phyloP scores from a whole-genome alignment of 345 rosid species.

The Barbarea vulgaris region DNA sequence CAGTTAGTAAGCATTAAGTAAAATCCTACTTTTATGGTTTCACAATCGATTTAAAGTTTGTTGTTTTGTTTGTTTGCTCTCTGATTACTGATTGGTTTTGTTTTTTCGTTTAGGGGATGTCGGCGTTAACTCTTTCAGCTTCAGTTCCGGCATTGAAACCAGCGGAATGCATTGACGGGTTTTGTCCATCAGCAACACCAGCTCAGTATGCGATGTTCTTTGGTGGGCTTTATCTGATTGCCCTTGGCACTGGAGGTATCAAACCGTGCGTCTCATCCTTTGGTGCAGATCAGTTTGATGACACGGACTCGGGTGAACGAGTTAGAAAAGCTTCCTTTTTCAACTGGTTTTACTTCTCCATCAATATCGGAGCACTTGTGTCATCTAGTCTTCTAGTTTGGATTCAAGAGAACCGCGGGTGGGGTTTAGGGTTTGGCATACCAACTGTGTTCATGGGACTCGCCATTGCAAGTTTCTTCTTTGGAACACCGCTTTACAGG shows the following conservation, averaged over 20 bases:
- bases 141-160: slow-evolving; percentile 72
- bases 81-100: background rate
- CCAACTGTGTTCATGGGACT: slow-evolving; percentile 91
- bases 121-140: slow-evolving; percentile 83
- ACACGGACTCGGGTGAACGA: slow-evolving; percentile 76
- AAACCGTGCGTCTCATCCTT: slow-evolving; percentile 95
- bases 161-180: slow-evolving; percentile 54
- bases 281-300: slow-evolving; percentile 97
- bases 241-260: slow-evolving; percentile 93
- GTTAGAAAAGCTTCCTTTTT: slow-evolving; percentile 87
- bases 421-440: slow-evolving; percentile 95
- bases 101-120: slow-evolving; percentile 67
- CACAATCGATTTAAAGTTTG: background rate
- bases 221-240: slow-evolving; percentile 87
- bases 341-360: slow-evolving; percentile 93
- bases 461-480: slow-evolving; percentile 81
- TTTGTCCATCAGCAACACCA: slow-evolving; percentile 72
- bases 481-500: slow-evolving; percentile 85
- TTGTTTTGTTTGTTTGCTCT: slow-evolving; percentile 12
- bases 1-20: background rate
- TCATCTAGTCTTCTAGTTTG: slow-evolving; percentile 87
- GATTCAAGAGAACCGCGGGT: slow-evolving; percentile 90
- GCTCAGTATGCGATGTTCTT: slow-evolving; percentile 77
- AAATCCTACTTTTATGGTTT: background rate
- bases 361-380: slow-evolving; percentile 86